Evolutionary conservation across 2,329 filamentous ascomycete species (phyloP), one percentile per base, ranked within the genome.

Genomic region (Penicillium sp.): DNA sequence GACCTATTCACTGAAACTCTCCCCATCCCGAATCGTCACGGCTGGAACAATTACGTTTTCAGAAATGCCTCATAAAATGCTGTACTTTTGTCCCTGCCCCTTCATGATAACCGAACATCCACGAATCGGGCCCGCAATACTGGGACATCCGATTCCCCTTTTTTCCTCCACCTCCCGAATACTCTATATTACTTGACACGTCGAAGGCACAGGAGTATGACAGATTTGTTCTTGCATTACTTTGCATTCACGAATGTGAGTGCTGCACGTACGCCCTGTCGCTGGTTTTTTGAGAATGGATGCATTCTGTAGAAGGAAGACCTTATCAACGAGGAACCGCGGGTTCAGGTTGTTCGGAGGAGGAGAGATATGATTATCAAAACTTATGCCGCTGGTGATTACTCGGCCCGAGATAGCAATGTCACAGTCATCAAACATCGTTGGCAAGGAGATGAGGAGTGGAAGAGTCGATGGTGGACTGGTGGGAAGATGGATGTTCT

Each of bases 21-120:
- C 40, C 70, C 73, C 1, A 86, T 91, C 60, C 74, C 92, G 6
- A 76, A 84, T 19, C 73, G 79, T 35, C 87, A 90, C 67, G 80
- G 79, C 14, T 87, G 84, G 80, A 75, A 83, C 28, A 79, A 80
- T 43, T 86, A 90, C 63, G 81, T 88, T 1, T 76, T 91, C 3
- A 82, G 83, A 1, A 83, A 84, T 14, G 87, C 91, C 73, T 84
- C 82, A 25, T 91, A 89, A 71, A 88, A 89, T 54, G 87, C 84
- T 7, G 83, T 87, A 11, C 76, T 89, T 51, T 83, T 84, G 38
- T 85, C 87, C 0, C 85, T 90, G 68, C 80, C 90, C 54, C 77
- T 91, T 13, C 81, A 81, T 0, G 76, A 76, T 10, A 48, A 67
- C 3, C 79, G 76, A 19, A 82, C 88, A 43, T 80, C 77, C 82